phyloP scores from a whole-genome alignment of 2,329 filamentous ascomycete genomes.

The Simplicillium sp. region DNA sequence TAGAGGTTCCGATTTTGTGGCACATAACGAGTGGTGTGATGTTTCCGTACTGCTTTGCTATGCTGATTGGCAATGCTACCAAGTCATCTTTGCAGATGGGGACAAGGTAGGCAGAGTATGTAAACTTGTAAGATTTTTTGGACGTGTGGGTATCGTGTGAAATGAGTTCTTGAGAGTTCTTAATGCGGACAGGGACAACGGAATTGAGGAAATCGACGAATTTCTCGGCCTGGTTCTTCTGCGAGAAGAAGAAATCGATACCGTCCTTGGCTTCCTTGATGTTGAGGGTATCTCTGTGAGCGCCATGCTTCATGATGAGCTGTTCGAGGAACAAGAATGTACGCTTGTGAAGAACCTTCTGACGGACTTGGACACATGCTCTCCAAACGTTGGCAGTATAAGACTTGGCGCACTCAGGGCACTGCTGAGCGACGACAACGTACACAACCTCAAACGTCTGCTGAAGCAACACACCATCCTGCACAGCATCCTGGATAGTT shows the following conservation, averaged over 20 bases:
- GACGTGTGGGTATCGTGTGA: constrained; percentile 88
- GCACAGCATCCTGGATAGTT: constrained; percentile 69
- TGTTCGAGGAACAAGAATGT: constrained; percentile 69
- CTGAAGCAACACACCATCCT: constrained; percentile 63
- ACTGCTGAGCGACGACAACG: constrained; percentile 84
- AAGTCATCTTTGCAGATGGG: constrained; percentile 97
- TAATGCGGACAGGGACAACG: constrained; percentile 66
- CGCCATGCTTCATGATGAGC: constrained; percentile 87
- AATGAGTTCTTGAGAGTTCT: constrained; percentile 77
- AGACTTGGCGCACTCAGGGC: constrained; percentile 88
- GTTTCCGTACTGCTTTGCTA: constrained; percentile 81
- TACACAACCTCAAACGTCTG: constrained; percentile 95
- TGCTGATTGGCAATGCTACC: constrained; percentile 81
- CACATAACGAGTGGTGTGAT: constrained; percentile 82
- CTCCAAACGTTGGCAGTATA: constrained; percentile 96
- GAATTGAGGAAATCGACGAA: constrained; percentile 86
- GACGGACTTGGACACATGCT: constrained; percentile 86
- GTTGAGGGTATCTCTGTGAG: constrained; percentile 89
- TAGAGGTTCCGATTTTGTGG: constrained; percentile 76
- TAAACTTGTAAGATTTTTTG: constrained; percentile 89
- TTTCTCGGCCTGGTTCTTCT: constrained; percentile 83
- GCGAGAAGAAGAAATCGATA: constrained; percentile 89
- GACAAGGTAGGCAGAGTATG: constrained; percentile 78
- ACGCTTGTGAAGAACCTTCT: constrained; percentile 94
- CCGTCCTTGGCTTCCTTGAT: constrained; percentile 96